Evolutionary conservation across 1,284 basidiomycete species (phyloP).

Genomic region (Lentinula novae-zelandiae): DNA sequence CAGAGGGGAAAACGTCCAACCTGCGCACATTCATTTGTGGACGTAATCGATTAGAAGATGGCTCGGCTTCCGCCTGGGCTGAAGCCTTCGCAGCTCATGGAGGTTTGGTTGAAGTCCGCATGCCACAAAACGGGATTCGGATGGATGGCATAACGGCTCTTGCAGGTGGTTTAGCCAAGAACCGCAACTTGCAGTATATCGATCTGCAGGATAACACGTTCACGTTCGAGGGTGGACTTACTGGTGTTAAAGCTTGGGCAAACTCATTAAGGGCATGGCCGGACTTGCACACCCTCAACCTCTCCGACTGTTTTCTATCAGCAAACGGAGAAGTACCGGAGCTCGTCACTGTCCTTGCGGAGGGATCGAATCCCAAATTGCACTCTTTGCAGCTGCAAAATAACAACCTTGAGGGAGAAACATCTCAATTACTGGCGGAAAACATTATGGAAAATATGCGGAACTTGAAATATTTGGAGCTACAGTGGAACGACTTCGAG

Average conservation of each 20-base stretch:
- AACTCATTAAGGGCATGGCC: constrained; percentile 71
- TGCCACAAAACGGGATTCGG: constrained; percentile 97
- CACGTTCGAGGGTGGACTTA: constrained; percentile 55
- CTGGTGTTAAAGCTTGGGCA: constrained; percentile 66
- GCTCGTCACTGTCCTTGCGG: constrained; percentile 60
- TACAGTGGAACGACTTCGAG: constrained; percentile 87
- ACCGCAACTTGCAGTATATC: constrained; percentile 68
- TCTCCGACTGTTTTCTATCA: constrained; percentile 91
- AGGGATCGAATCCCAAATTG: constrained; percentile 74
- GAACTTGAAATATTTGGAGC: constrained; percentile 64
- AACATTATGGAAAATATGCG: constrained; percentile 61
- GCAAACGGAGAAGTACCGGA: constrained; percentile 61
- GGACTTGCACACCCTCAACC: constrained; percentile 72
- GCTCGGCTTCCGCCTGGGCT: constrained; percentile 82
- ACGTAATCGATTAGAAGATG: constrained; percentile 92
- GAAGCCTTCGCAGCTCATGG: constrained; percentile 86
- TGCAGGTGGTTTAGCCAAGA: constrained; percentile 72
- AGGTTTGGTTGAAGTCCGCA: constrained; percentile 79
- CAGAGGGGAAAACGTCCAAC: constrained; percentile 65
- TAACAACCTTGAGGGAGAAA: constrained; percentile 78
- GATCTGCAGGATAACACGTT: constrained; percentile 98
- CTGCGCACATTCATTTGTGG: constrained; percentile 88
- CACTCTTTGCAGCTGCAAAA: constrained; percentile 83
- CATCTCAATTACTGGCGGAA: constrained; percentile 66
- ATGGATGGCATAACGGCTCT: constrained; percentile 90